Evolutionary conservation across 2,329 filamentous ascomycete species (phyloP).

Genomic region (Stemphylium beticola): DNA sequence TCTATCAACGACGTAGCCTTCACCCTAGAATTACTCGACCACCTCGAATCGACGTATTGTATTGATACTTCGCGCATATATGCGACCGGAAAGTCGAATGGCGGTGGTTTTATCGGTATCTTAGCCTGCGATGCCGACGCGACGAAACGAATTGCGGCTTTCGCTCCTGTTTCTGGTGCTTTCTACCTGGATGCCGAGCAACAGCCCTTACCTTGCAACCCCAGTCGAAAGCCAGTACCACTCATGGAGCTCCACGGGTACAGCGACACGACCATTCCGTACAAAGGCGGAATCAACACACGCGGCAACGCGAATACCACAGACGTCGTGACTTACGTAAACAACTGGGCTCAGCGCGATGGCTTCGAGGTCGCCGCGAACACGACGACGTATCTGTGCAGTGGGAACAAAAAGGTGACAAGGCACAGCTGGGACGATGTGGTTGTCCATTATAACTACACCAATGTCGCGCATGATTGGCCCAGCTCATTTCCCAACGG

Average conservation of each 20-base stretch:
- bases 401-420: slow-evolving; percentile 34
- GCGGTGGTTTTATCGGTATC: slow-evolving; percentile 58
- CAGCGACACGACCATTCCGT: slow-evolving; percentile 51
- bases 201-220: slow-evolving; percentile 36
- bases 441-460: slow-evolving; percentile 50
- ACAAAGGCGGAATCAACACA: slow-evolving; percentile 44
- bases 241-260: slow-evolving; percentile 56
- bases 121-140: slow-evolving; percentile 56
- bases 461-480: slow-evolving; percentile 52
- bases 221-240: slow-evolving; percentile 40
- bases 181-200: slow-evolving; percentile 48
- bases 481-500: slow-evolving; percentile 42
- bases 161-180: slow-evolving; percentile 57
- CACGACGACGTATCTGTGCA: slow-evolving; percentile 37
- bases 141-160: slow-evolving; percentile 56
- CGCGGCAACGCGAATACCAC: slow-evolving; percentile 28
- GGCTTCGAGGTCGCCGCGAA: slow-evolving; percentile 36
- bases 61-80: slow-evolving; percentile 55
- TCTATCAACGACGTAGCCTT: slow-evolving; percentile 55
- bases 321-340: slow-evolving; percentile 38
- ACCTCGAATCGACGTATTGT: slow-evolving; percentile 52
- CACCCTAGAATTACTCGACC: slow-evolving; percentile 51
- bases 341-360: slow-evolving; percentile 49
- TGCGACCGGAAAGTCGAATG: slow-evolving; percentile 61
- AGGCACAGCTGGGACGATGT: slow-evolving; percentile 38